Conservation (phyloP, 257 asterid genomes). For the Salvia hispanica region DNA sequence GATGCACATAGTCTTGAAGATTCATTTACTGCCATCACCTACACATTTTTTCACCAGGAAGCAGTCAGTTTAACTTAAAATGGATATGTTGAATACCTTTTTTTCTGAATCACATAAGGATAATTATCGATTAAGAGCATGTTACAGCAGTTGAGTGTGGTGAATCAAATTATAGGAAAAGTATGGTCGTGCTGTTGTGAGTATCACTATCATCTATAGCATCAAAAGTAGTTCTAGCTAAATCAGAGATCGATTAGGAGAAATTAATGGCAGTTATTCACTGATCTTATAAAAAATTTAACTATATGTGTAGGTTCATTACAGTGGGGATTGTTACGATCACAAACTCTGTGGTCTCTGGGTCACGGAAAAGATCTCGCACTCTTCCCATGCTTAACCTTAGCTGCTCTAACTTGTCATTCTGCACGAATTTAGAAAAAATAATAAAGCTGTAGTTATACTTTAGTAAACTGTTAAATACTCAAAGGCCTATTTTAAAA, state of each 20-base stretch:
- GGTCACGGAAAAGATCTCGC: slow-evolving; percentile 69
- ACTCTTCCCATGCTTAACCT: slow-evolving; percentile 71
- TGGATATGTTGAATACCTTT: background rate
- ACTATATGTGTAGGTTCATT: slow-evolving; percentile 29
- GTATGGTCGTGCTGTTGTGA: too few species aligned
- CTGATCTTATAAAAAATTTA: background rate
- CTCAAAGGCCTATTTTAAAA: background rate
- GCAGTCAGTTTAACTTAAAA: slow-evolving; percentile 9
- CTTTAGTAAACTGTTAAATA: background rate
- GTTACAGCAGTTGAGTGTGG: background rate
- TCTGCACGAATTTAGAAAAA: slow-evolving; percentile 36
- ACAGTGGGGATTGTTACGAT: slow-evolving; percentile 80
- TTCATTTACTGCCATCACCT: slow-evolving; percentile 83
- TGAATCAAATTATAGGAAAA: too few species aligned
- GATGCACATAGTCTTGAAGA: slow-evolving; percentile 72
- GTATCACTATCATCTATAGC: too few species aligned
- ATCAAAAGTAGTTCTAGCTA: background rate
- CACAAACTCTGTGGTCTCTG: slow-evolving; percentile 68
- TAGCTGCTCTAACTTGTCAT: slow-evolving; percentile 59
- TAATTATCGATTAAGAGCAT: background rate
- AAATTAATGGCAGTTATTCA: background rate
- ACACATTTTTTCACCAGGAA: slow-evolving; percentile 24
- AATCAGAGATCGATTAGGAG: background rate
- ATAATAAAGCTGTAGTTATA: background rate
- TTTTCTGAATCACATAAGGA: background rate